Evolutionary conservation across 768 basidiomycete species (phyloP).

Genomic region (Panus rudis): DNA sequence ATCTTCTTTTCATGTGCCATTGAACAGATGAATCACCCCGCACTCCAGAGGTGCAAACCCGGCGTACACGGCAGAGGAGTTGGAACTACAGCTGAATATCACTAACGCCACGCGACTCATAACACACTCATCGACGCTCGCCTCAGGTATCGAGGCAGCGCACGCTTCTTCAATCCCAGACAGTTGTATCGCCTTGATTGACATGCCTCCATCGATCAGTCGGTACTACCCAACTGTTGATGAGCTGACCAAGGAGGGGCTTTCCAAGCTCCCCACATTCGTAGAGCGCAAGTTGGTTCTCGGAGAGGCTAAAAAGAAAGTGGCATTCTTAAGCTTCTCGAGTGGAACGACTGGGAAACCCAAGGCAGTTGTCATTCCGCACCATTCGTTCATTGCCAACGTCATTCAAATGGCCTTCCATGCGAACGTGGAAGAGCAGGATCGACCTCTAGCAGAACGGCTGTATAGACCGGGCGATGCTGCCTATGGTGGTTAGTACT

Average conservation of each 20-base stretch:
- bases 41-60: constrained; percentile 23
- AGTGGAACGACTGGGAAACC: constrained; percentile 14
- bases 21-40: not conserved
- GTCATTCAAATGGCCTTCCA: constrained; percentile 19
- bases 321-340: constrained; percentile 15
- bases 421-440: constrained; percentile 22
- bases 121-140: constrained; percentile 16
- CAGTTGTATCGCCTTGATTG: constrained; percentile 18
- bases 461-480: constrained; percentile 50
- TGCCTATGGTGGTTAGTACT: constrained; percentile 40
- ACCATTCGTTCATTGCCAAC: constrained; percentile 59
- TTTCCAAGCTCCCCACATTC: constrained; percentile 32
- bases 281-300: constrained; percentile 11
- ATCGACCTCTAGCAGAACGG: constrained; percentile 30
- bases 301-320: constrained; percentile 9
- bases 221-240: constrained; percentile 33
- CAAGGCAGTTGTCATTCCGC: constrained; percentile 57
- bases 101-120: constrained; percentile 22
- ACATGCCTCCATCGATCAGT: constrained; percentile 9
- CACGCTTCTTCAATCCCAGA: constrained; percentile 13
- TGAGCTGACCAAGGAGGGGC: constrained; percentile 42
- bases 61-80: constrained; percentile 24
- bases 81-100: constrained; percentile 24
- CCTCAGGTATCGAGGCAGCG: constrained; percentile 19
- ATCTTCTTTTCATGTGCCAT: not conserved